Base-by-base conservation (phyloP, 257 asterid species). In the Haberlea rhodopensis region DNA sequence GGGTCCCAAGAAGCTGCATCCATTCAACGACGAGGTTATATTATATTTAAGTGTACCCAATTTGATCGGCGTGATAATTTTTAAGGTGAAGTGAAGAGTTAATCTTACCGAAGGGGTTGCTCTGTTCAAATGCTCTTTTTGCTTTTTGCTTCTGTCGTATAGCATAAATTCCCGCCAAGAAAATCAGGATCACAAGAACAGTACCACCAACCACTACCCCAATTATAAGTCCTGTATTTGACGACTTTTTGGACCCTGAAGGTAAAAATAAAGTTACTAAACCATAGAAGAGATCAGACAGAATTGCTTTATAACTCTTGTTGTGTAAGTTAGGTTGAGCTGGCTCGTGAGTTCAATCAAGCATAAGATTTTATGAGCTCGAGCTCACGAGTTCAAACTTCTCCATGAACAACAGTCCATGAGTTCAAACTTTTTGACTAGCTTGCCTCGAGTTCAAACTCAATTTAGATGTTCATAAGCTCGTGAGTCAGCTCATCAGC, bases 1-100 rank as follows among this genome's bases (percentile, higher is more conserved):
- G 83, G 71, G 37, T 85, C 78, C 97, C 97, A 90, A 34, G 79
- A 70, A 69, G 89, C 97, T 90, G 87, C 76, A 79, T 62, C 71
- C 45, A 67, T 26, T 57, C 19, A 53, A 75, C 9, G 60, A 48
- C 40, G 60, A 26, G 54, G 72, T n/a, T 59, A 63, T 11, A 45
- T 26, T 60, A 16, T 26, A 53, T 40, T 21, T 3, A 46, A 25
- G 49, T 8, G 21, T 51, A 40, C 3, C 25, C 15, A 15, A 24
- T 37, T 54, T 37, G 37, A 26, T 66, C 21, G 37, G 27, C 32
- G 6, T 51, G 62, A 63, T 62, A 46, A n/a, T 26, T 57, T 57
- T 58, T 28, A 57, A 57, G 10, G 18, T 20, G 22, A 46, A 10
- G 28, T 65, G 28, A 29, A 62, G 51, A 54, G 27, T 19, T 66